phyloP scores from a whole-genome alignment of 2,329 filamentous ascomycete species.

The Coniochaeta sp. region DNA sequence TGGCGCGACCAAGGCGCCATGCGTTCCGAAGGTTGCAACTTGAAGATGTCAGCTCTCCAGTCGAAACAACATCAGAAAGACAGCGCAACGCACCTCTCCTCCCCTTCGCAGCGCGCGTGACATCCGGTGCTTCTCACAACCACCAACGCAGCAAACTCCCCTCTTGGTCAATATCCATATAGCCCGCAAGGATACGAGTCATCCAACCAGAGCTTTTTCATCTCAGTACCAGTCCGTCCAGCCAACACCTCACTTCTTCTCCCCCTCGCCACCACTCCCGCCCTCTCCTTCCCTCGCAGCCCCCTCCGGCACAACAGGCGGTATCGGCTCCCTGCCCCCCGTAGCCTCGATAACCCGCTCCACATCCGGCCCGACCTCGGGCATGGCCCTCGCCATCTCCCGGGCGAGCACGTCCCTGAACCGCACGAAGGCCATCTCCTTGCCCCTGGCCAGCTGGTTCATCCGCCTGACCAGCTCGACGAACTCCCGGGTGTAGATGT shows the following conservation, averaged over 20 bases:
- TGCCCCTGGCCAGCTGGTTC: conserved; percentile 61
- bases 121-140: too few species aligned
- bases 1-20: too few species aligned
- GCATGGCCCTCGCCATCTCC: conserved; percentile 49
- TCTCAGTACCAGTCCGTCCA: neutral
- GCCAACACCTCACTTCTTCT: neutral
- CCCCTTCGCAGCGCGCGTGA: too few species aligned
- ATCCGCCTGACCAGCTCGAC: conserved; percentile 59
- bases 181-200: too few species aligned
- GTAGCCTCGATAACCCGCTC: conserved; percentile 41
- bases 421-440: conserved; percentile 49
- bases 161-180: too few species aligned
- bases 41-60: too few species aligned
- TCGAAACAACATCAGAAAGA: too few species aligned
- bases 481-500: conserved; percentile 69
- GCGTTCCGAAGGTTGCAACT: too few species aligned
- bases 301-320: neutral
- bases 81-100: too few species aligned
- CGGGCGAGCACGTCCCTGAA: conserved; percentile 57
- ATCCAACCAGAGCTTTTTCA: neutral
- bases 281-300: neutral
- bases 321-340: conserved; percentile 16
- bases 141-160: too few species aligned
- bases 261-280: neutral
- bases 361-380: conserved; percentile 49